Percentiles rank a stretch among this genome's conserved stretches.
phyloP scores from a whole-genome alignment of 495 filamentous ascomycete genomes.

The Neurospora sp. region DNA sequence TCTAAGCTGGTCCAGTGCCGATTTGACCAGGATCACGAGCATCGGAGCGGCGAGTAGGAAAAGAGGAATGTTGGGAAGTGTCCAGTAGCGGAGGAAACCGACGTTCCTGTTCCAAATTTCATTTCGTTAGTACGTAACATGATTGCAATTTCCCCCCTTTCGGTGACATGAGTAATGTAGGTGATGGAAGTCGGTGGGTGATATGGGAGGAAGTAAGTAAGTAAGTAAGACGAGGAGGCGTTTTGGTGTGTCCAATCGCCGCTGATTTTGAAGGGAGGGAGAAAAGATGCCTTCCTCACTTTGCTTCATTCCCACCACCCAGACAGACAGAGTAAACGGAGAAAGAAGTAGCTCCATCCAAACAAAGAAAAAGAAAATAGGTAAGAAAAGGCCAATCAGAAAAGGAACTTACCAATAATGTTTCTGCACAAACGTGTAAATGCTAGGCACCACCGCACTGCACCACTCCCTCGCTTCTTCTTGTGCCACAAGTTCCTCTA shows the following conservation, averaged over 20 bases:
- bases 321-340: background rate
- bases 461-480: constrained; percentile 62
- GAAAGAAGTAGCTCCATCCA: background rate
- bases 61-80: constrained; percentile 70
- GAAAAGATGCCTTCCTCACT: background rate
- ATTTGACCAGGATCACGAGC: constrained; percentile 54
- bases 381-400: background rate
- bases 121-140: constrained; percentile 4
- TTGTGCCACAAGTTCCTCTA: background rate
- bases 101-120: constrained; percentile 49
- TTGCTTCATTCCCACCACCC: background rate
- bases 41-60: constrained; percentile 78
- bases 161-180: background rate
- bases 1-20: constrained; percentile 41
- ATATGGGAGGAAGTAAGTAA: background rate
- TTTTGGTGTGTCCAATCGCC: background rate
- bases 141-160: background rate
- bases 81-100: constrained; percentile 90
- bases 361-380: background rate
- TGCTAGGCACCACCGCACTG: constrained; percentile 56
- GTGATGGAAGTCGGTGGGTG: background rate
- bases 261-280: background rate
- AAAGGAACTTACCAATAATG: constrained; percentile 67
- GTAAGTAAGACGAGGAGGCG: background rate
- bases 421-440: constrained; percentile 81